Evolutionary conservation across 2,329 filamentous ascomycete genomes (phyloP).

Genomic region (Neopestalotiopsis rosae): DNA sequence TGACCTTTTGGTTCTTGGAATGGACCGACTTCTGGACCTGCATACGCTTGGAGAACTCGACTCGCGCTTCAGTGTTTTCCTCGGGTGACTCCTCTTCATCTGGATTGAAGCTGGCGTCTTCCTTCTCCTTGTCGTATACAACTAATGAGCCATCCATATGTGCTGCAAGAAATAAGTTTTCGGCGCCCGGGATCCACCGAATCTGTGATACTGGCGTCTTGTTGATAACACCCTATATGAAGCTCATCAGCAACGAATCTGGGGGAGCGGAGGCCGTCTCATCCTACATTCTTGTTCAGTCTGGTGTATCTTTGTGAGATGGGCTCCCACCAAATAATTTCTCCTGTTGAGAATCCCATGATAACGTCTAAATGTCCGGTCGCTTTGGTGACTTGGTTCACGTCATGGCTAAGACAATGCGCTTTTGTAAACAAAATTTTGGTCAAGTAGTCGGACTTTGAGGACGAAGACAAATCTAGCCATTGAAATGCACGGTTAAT

Average conservation of each 20-base stretch:
- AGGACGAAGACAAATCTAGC: slow-evolving; percentile 82
- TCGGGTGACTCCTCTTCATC: slow-evolving; percentile 40
- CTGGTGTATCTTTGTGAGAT: slow-evolving; percentile 95
- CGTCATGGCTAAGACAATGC: slow-evolving; percentile 92
- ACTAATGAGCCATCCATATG: slow-evolving; percentile 91
- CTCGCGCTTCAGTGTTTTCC: slow-evolving; percentile 39
- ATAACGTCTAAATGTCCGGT: slow-evolving; percentile 84
- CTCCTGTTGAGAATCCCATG: slow-evolving; percentile 94
- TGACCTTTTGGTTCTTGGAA: slow-evolving; percentile 90
- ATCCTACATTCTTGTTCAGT: slow-evolving; percentile 85
- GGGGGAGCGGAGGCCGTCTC: slow-evolving; percentile 27
- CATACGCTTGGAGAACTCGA: slow-evolving; percentile 55
- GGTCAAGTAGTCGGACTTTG: slow-evolving; percentile 86
- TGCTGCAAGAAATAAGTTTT: slow-evolving; percentile 89
- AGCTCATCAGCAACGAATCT: slow-evolving; percentile 4
- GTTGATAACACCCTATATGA: slow-evolving; percentile 81
- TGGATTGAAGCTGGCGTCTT: slow-evolving; percentile 60
- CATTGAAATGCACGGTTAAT: slow-evolving; percentile 96
- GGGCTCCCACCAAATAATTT: slow-evolving; percentile 98
- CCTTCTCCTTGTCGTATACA: slow-evolving; percentile 94
- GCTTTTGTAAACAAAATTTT: slow-evolving; percentile 98
- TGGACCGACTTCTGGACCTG: slow-evolving; percentile 89
- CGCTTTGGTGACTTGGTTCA: slow-evolving; percentile 83
- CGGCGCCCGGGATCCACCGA: slow-evolving; percentile 91
- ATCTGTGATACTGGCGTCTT: slow-evolving; percentile 85